A percentile compares a stretch with the other conserved stretches of the same genome.
phyloP scores from a whole-genome alignment of 352 stramenopile species.

The Globisporangium echinulatum region DNA sequence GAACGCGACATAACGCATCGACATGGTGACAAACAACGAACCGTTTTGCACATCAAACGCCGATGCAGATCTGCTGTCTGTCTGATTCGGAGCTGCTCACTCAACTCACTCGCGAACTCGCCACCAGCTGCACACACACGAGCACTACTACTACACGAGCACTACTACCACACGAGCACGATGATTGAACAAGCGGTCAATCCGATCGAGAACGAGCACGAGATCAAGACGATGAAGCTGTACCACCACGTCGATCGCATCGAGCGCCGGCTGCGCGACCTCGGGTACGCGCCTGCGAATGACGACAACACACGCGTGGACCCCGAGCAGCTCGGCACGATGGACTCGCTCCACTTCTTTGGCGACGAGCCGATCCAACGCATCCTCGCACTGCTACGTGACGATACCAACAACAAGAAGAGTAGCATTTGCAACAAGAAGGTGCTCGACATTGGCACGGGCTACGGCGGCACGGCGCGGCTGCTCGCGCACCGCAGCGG shows the following conservation, averaged over 20 bases:
- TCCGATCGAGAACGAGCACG: constrained; percentile 25
- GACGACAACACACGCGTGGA: constrained; percentile 22
- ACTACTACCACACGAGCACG: background rate
- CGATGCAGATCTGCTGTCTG: no score
- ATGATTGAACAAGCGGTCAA: no score
- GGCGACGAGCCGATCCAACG: constrained; percentile 48
- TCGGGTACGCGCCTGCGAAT: constrained; percentile 12
- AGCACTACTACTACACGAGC: background rate
- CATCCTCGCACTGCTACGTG: constrained; percentile 34
- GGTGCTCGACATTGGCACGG: constrained; percentile 87
- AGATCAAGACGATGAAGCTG: constrained; percentile 89
- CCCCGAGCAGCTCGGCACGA: constrained; percentile 35
- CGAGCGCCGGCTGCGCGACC: constrained; percentile 43
- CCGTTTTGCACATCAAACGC: no score
- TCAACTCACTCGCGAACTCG: background rate
- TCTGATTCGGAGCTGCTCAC: background rate
- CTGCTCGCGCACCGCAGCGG: constrained; percentile 68
- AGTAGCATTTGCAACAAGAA: constrained; percentile 2
- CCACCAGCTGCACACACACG: background rate
- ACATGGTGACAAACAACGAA: no score
- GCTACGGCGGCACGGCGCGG: constrained; percentile 83
- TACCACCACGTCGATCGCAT: constrained; percentile 79
- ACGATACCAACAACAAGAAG: background rate
- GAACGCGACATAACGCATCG: no score
- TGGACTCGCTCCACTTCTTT: constrained; percentile 69